Conservation (phyloP, 108 stramenopile species). For the Discostella stelligeroides region DNA sequence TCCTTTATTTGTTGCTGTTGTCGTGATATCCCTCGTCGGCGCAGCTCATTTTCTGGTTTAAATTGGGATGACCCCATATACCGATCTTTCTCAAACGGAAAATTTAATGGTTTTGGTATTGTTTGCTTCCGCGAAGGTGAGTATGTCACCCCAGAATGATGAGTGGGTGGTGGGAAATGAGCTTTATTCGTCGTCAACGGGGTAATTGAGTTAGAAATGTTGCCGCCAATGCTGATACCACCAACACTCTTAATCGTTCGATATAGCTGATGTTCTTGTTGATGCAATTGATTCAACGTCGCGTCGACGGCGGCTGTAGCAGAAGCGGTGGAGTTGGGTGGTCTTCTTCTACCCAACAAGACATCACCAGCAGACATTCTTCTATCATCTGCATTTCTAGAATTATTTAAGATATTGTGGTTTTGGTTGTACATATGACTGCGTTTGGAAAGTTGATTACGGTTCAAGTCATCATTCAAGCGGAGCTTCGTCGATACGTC, state of each 20-base stretch:
- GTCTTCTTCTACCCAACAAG: slow-evolving; percentile 38
- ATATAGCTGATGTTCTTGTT: slow-evolving; percentile 2
- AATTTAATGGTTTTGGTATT: not conserved
- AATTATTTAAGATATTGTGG: not conserved
- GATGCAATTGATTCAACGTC: not conserved
- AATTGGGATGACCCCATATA: not conserved
- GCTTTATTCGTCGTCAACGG: not conserved
- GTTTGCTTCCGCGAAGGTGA: too few species aligned
- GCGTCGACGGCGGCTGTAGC: not conserved
- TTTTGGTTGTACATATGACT: not conserved
- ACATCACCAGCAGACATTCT: slow-evolving; percentile 38
- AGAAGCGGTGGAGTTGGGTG: too few species aligned
- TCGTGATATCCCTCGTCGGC: too few species aligned
- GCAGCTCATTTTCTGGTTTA: too few species aligned
- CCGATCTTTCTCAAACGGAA: too few species aligned
- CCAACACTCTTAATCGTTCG: not conserved
- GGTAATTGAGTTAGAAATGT: not conserved
- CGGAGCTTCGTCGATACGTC: too few species aligned
- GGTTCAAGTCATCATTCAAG: too few species aligned
- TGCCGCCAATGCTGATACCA: not conserved
- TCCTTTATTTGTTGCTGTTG: too few species aligned
- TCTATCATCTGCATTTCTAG: not conserved
- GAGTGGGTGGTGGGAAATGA: too few species aligned
- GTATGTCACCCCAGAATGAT: too few species aligned
- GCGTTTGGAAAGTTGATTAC: too few species aligned